phyloP scores from a whole-genome alignment of 805 yeast species.

The Barnettozyma botsteinii region DNA sequence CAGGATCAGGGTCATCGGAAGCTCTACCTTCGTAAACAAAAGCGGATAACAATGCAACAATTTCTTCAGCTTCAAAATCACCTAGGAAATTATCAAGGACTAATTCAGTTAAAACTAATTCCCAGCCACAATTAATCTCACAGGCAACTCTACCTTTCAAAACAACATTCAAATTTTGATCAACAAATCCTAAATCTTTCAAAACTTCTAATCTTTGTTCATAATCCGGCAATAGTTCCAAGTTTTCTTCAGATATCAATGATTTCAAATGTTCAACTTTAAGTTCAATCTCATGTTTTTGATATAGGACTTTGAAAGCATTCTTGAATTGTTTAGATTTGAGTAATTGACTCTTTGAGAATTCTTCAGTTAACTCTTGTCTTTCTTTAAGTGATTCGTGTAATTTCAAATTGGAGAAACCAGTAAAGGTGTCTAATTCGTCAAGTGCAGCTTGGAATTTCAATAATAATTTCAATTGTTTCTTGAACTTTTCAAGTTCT shows the following conservation, averaged over 20 bases:
- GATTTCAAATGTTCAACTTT: constrained; percentile 53
- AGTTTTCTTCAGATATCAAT: constrained; percentile 76
- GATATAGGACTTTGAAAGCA: constrained; percentile 41
- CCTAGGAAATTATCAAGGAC: constrained; percentile 88
- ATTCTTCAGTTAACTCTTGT: constrained; percentile 27
- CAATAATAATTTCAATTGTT: constrained; percentile 32
- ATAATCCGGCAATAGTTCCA: constrained; percentile 88
- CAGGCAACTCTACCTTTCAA: constrained; percentile 92
- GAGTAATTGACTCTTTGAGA: constrained; percentile 26
- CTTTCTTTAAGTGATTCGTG: constrained; percentile 36
- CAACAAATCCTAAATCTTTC: constrained; percentile 74
- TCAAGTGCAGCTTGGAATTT: constrained; percentile 36
- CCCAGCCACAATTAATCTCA: constrained; percentile 90
- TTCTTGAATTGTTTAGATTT: constrained; percentile 38
- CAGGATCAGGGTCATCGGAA: constrained; percentile 53
- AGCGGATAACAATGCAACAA: constrained; percentile 88
- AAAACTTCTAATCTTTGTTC: constrained; percentile 82
- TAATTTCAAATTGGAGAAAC: constrained; percentile 30
- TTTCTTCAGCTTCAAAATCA: constrained; percentile 91
- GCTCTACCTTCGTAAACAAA: constrained; percentile 85
- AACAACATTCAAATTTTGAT: constrained; percentile 65
- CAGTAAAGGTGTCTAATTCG: constrained; percentile 36
- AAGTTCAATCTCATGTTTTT: constrained; percentile 38
- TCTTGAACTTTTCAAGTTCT: constrained; percentile 32
- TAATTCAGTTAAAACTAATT: constrained; percentile 80